Conservation (phyloP, 305 asterid species). For the Solanum hybrid region DNA sequence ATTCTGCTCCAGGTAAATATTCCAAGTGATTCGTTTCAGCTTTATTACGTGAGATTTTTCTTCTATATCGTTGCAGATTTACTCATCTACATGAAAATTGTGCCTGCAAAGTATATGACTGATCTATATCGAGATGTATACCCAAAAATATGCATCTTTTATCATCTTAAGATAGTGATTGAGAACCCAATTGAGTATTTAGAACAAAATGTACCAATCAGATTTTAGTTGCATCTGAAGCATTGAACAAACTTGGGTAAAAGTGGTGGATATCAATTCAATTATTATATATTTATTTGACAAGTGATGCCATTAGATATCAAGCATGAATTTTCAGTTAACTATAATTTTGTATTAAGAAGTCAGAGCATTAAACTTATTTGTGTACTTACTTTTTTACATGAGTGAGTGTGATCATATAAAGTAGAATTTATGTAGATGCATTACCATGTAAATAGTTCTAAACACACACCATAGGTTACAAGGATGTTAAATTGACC, state of each 20-base stretch:
- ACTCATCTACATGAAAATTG: background rate
- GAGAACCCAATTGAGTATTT: background rate
- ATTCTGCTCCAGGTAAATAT: slow-evolving; percentile 27
- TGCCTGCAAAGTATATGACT: background rate
- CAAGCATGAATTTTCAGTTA: background rate
- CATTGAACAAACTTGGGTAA: background rate
- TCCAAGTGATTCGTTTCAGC: background rate
- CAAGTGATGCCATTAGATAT: background rate
- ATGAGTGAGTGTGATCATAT: background rate
- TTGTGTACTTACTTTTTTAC: background rate
- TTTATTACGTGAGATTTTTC: background rate
- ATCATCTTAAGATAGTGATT: background rate
- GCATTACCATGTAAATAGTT: background rate
- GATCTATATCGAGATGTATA: background rate
- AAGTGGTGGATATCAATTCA: background rate
- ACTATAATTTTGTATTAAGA: background rate
- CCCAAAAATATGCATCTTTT: background rate
- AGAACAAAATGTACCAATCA: background rate
- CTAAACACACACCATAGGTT: background rate
- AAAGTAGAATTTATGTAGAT: background rate
- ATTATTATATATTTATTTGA: background rate
- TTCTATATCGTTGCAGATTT: background rate
- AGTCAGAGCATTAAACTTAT: background rate
- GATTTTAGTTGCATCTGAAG: background rate
- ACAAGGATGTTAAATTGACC: background rate